Evolutionary conservation across 2,329 filamentous ascomycete genomes (phyloP), one percentile per base, ranked within the genome.

Genomic region (Thermothelomyces thermophilus): DNA sequence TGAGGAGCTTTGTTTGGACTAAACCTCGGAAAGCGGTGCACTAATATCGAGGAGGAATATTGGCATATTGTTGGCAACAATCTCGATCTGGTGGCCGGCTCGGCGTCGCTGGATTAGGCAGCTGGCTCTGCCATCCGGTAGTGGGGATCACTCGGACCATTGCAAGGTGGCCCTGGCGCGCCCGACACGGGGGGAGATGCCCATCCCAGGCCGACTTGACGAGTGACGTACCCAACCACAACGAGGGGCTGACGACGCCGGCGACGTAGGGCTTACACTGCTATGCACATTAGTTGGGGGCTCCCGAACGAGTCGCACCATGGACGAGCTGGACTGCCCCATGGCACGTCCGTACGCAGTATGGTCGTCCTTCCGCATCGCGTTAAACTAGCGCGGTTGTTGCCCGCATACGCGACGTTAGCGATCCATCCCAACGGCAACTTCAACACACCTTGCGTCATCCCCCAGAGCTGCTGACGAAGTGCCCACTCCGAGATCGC

Each of bases 101-200:
- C 43, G 53, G 50, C 44, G 41, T 53, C 48, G 48, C 53, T 48
- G 24, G 39, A 55, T 53, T 55, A 55, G 53, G 53, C 46, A 55
- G 53, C 48, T 55, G 35, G 28, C 26, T 28, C 37, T 39, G 31
- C 42, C 22, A 19, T 46, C 33, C 37, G 49, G 31, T 51, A 33
- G 31, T 37, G 33, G 19, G 43, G 24, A 39, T 39, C 33, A 46
- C 10, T n/a, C 41, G 42, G 48, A 20, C 42, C 41, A 36, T 35
- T 36, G 48, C 36, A 41, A 31, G 48, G n/a, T n/a, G n/a, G 13
- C 20, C 17, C 41, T 22, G 36, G 40, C 11, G 1, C 9, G 5
- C 24, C 24, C 24, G 24, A 26, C 24, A 26, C 24, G 24, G 24
- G 9, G 24, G 5, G n/a, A n/a, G n/a, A n/a, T n/a, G n/a, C n/a